Percentiles rank a stretch among this genome's conserved stretches.
These are phyloP conservation scores for Prunus yedoensis DNA, from an alignment of 331 rosid genomes.

Conservation along the genomic window DNA sequence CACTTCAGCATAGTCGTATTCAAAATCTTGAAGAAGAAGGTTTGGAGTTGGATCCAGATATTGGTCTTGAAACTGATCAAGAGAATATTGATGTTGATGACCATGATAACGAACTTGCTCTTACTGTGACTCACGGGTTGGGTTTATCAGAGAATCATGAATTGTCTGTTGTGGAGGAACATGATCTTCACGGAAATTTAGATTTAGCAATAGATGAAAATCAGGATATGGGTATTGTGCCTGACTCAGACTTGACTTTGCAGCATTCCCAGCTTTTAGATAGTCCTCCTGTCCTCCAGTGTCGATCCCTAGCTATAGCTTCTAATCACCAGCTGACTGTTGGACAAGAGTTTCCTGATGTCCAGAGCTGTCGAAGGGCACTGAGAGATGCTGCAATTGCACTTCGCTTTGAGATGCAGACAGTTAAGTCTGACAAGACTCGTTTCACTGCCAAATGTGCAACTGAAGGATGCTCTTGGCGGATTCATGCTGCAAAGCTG, in stretches of 20 bases:
- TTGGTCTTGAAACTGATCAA: slow-evolving; percentile 25
- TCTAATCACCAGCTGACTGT: slow-evolving; percentile 37
- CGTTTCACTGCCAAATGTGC: slow-evolving; percentile 64
- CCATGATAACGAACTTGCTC: slow-evolving; percentile 28
- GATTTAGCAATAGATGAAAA: slow-evolving; percentile 35
- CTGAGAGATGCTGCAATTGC: slow-evolving; percentile 65
- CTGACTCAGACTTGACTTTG: slow-evolving; percentile 23
- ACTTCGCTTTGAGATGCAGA: slow-evolving; percentile 55
- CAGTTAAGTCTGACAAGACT: slow-evolving; percentile 55
- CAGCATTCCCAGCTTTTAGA: slow-evolving; percentile 16
- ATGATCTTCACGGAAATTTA: slow-evolving; percentile 31
- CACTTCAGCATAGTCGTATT: slow-evolving; percentile 24
- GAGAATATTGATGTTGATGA: slow-evolving; percentile 23
- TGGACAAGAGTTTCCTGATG: slow-evolving; percentile 62
- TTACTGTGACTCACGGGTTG: slow-evolving; percentile 19
- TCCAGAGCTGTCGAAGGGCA: slow-evolving; percentile 62
- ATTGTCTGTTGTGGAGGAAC: slow-evolving; percentile 29
- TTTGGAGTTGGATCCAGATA: slow-evolving; percentile 26
- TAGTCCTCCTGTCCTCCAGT: slow-evolving; percentile 36
- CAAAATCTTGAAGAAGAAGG: slow-evolving; percentile 32
- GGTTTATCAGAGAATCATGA: slow-evolving; percentile 31
- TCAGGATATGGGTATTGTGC: slow-evolving; percentile 31
- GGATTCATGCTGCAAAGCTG: slow-evolving; percentile 65
- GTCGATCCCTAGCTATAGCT: slow-evolving; percentile 21
- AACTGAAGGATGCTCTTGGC: slow-evolving; percentile 60